phyloP scores from a whole-genome alignment of 2,329 filamentous ascomycete species.

The Scopulariopsis brevicaulis region DNA sequence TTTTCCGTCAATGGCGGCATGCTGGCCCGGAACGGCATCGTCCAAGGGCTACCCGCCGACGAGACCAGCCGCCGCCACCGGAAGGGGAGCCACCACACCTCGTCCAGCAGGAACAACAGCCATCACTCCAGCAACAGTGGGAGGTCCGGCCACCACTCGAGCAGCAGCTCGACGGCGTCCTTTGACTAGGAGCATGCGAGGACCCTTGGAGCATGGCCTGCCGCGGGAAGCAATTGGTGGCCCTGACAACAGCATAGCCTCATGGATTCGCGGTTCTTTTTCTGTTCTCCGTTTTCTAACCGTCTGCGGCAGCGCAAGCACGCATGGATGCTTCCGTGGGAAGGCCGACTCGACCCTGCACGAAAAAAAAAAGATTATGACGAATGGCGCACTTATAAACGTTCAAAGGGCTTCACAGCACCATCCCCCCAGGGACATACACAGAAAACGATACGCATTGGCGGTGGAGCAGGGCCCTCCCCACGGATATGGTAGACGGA shows the following conservation, averaged over 20 bases:
- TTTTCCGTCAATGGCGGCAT: conserved; percentile 96
- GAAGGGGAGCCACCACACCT: conserved; percentile 40
- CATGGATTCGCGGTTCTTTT: not conserved
- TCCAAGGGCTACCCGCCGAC: conserved; percentile 51
- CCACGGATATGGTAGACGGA: not conserved
- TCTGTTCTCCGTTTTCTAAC: conserved; percentile 3
- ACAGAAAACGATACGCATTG: conserved; percentile 2
- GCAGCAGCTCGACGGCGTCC: conserved; percentile 50
- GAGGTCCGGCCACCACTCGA: conserved; percentile 46
- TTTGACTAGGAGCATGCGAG: conserved; percentile 31
- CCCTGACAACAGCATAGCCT: not conserved
- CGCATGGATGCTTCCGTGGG: not conserved
- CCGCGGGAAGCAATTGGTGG: not conserved
- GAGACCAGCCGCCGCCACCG: conserved; percentile 35
- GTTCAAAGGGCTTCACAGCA: conserved; percentile 6
- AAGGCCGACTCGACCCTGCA: not conserved
- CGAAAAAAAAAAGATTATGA: not conserved
- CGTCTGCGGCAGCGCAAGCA: not conserved
- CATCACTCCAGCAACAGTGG: conserved; percentile 26
- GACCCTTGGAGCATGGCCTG: not conserved
- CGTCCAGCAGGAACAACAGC: conserved; percentile 28
- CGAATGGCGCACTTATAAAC: conserved; percentile 6
- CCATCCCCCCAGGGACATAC: conserved; percentile 5
- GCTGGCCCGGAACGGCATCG: conserved; percentile 58
- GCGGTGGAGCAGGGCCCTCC: not conserved